These are phyloP conservation scores for Candida stauntonica DNA, from an alignment of 805 yeast genomes.

Conservation along the genomic window DNA sequence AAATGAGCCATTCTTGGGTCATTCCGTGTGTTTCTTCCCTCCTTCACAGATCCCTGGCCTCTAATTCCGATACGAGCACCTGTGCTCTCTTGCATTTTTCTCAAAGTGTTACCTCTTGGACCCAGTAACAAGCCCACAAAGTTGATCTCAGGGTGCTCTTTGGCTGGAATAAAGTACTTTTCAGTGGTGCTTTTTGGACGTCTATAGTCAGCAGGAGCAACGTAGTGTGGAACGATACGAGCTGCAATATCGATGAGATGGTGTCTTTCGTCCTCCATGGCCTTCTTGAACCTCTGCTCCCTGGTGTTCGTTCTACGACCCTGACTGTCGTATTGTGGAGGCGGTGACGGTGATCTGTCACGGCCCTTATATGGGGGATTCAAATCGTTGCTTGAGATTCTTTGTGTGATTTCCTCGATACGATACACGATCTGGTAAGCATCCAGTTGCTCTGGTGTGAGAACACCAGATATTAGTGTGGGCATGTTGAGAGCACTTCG, in stretches of 20 bases:
- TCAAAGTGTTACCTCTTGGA: constrained; percentile 90
- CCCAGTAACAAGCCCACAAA: constrained; percentile 89
- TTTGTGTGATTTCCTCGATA: constrained; percentile 72
- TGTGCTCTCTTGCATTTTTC: constrained; percentile 73
- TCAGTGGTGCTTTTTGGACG: constrained; percentile 71
- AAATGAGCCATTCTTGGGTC: constrained; percentile 41
- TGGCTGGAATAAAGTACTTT: constrained; percentile 79
- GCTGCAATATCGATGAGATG: constrained; percentile 71
- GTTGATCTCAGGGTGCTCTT: constrained; percentile 86
- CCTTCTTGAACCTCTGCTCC: constrained; percentile 57
- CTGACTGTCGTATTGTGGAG: constrained; percentile 78
- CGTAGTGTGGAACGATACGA: constrained; percentile 66
- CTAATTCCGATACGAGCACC: constrained; percentile 90
- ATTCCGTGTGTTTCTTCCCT: constrained; percentile 57
- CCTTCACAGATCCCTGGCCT: constrained; percentile 95
- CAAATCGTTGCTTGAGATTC: constrained; percentile 47
- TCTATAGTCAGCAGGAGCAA: constrained; percentile 74
- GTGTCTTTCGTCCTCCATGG: constrained; percentile 76
- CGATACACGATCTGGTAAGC: constrained; percentile 67
- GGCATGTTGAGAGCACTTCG: constrained; percentile 30
- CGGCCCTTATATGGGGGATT: constrained; percentile 43
- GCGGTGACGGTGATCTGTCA: constrained; percentile 78
- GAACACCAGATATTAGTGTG: constrained; percentile 38
- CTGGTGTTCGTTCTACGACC: constrained; percentile 88
- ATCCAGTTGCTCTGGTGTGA: constrained; percentile 76